A percentile compares a stretch with the other conserved stretches of the same genome.
These are phyloP conservation scores for Pleurotus djamor DNA, from an alignment of 768 basidiomycete species.

Conservation along the genomic window DNA sequence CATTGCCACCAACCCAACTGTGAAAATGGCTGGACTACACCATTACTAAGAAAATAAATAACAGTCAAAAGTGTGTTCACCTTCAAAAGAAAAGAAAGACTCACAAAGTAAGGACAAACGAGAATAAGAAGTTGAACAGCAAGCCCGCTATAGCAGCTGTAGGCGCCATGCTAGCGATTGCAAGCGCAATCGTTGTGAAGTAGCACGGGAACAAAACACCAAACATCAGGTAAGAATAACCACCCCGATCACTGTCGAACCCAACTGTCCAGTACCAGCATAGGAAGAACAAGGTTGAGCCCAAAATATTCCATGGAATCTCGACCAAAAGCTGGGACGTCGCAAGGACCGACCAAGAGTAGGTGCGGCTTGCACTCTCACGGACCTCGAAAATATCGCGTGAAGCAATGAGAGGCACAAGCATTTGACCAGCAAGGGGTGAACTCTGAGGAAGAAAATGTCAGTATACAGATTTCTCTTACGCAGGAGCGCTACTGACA, in stretches of 20 bases:
- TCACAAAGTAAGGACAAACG: conserved; percentile 44
- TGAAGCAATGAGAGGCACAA: conserved; percentile 55
- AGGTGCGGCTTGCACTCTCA: conserved; percentile 65
- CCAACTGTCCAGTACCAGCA: conserved; percentile 76
- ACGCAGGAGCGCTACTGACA: not conserved
- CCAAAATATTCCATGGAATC: conserved; percentile 60
- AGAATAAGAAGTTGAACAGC: conserved; percentile 40
- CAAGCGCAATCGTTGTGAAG: conserved; percentile 40
- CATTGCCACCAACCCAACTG: conserved; percentile 49
- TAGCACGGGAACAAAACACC: conserved; percentile 56
- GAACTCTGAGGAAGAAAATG: conserved; percentile 24
- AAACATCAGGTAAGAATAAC: conserved; percentile 57
- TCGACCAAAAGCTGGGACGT: conserved; percentile 56
- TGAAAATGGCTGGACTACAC: conserved; percentile 44
- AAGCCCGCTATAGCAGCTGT: conserved; percentile 42
- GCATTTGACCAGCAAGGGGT: conserved; percentile 61
- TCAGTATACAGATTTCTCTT: not conserved
- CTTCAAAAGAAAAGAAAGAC: conserved; percentile 10
- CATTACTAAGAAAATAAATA: conserved; percentile 25
- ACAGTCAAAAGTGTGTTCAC: not conserved
- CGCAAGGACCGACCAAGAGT: conserved; percentile 56
- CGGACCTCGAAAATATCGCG: conserved; percentile 66
- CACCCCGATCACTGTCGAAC: conserved; percentile 49
- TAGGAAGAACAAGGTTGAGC: conserved; percentile 56
- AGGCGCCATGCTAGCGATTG: conserved; percentile 45